phyloP scores from a whole-genome alignment of 805 yeast genomes.

The Metschnikowia drakensbergensis region DNA sequence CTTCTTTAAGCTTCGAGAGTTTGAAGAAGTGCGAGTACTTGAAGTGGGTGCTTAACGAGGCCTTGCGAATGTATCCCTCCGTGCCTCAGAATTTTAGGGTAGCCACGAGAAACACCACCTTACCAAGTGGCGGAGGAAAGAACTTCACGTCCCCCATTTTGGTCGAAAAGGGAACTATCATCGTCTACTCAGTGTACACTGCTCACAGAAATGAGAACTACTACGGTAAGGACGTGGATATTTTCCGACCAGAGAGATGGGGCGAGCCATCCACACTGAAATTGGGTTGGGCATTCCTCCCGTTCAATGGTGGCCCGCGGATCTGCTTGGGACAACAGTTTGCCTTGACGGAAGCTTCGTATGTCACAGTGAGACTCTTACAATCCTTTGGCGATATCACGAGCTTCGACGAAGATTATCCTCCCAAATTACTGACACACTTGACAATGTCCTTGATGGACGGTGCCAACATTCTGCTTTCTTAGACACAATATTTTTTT shows the following conservation, averaged over 20 bases:
- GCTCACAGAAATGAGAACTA: slow-evolving; percentile 37
- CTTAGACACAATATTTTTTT: neutral
- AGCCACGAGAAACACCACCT: slow-evolving; percentile 43
- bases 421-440: slow-evolving; percentile 14
- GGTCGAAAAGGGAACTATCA: slow-evolving; percentile 41
- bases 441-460: slow-evolving; percentile 17
- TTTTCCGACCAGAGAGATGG: slow-evolving; percentile 50
- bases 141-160: slow-evolving; percentile 37
- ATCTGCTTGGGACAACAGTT: slow-evolving; percentile 25
- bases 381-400: slow-evolving; percentile 15
- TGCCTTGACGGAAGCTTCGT: slow-evolving; percentile 22
- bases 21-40: slow-evolving; percentile 47
- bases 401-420: slow-evolving; percentile 12
- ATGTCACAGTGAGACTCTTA: slow-evolving; percentile 18
- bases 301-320: slow-evolving; percentile 25
- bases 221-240: slow-evolving; percentile 46
- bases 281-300: slow-evolving; percentile 22
- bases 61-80: slow-evolving; percentile 48
- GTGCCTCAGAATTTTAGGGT: slow-evolving; percentile 49
- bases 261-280: slow-evolving; percentile 19
- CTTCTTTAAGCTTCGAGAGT: slow-evolving; percentile 44
- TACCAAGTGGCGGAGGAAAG: slow-evolving; percentile 50
- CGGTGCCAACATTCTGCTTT: slow-evolving; percentile 14
- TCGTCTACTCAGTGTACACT: slow-evolving; percentile 35
- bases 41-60: slow-evolving; percentile 46